These are phyloP conservation scores for Lichtheimia hyalospora DNA, from an alignment of 371 early-diverging fungal species.

Conservation along the genomic window DNA sequence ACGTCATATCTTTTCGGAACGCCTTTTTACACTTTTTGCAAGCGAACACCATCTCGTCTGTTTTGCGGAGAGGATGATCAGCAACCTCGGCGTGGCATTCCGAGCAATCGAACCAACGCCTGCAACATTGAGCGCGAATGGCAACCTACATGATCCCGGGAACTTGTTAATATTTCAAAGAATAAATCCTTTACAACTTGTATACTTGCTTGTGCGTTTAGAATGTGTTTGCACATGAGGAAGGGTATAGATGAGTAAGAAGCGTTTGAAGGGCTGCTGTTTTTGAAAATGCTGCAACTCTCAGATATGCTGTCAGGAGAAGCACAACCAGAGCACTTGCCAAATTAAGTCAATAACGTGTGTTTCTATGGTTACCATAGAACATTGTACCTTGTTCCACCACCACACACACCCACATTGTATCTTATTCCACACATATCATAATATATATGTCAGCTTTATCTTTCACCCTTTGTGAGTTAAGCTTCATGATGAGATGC, in stretches of 20 bases:
- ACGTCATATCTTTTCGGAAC: slow-evolving; percentile 91
- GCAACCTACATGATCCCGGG: slow-evolving; percentile 66
- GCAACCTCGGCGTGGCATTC: slow-evolving; percentile 90
- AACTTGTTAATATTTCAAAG: background rate
- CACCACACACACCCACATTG: no score
- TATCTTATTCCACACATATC: no score
- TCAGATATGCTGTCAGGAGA: no score
- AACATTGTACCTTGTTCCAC: no score
- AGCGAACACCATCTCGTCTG: slow-evolving; percentile 92
- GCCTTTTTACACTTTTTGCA: slow-evolving; percentile 98
- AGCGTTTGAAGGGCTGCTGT: background rate
- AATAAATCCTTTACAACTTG: background rate
- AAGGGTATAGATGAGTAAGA: background rate
- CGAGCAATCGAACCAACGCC: slow-evolving; percentile 96
- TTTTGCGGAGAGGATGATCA: slow-evolving; percentile 80
- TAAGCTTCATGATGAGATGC: no score
- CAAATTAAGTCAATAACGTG: no score
- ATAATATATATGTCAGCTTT: no score
- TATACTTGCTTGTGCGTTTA: slow-evolving; percentile 88
- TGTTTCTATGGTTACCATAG: no score
- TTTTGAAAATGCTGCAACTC: background rate
- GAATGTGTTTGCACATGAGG: slow-evolving; percentile 90
- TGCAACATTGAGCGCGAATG: slow-evolving; percentile 92
- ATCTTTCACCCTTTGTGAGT: no score
- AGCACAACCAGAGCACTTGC: no score